Evolutionary conservation across 768 basidiomycete species (phyloP).

Genomic region (Dendrothele bispora): DNA sequence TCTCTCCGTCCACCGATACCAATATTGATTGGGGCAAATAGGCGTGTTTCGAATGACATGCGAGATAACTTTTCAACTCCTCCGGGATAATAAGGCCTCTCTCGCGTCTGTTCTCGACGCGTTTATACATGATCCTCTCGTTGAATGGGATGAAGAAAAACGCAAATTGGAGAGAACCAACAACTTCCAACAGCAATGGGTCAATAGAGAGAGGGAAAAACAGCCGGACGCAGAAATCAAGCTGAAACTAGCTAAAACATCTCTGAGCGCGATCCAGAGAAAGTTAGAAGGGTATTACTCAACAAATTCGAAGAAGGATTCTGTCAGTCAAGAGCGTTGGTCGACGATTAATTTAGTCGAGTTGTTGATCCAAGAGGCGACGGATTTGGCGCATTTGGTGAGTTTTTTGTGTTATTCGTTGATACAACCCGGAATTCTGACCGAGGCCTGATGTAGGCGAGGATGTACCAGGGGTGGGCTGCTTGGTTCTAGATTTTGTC

Average conservation of each 20-base stretch:
- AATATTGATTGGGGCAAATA: conserved; percentile 21
- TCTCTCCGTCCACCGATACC: background rate
- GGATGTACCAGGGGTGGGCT: conserved; percentile 93
- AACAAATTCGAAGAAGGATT: conserved; percentile 43
- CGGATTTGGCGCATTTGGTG: conserved; percentile 65
- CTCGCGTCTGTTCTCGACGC: conserved; percentile 96
- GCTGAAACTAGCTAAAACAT: conserved; percentile 64
- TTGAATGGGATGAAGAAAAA: conserved; percentile 91
- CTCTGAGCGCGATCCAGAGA: conserved; percentile 77
- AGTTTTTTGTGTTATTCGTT: conserved; percentile 12
- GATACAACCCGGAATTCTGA: conserved; percentile 7
- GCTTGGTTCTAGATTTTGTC: conserved; percentile 46
- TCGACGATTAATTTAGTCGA: conserved; percentile 90
- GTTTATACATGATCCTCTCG: conserved; percentile 94
- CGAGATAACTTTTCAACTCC: conserved; percentile 84
- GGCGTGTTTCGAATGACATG: conserved; percentile 90
- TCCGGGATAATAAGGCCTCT: conserved; percentile 89
- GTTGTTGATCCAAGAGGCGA: conserved; percentile 88
- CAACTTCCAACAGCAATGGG: background rate
- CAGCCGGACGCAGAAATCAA: conserved; percentile 46
- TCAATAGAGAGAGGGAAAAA: conserved; percentile 22
- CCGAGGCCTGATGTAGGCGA: conserved; percentile 47
- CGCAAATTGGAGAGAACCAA: conserved; percentile 51
- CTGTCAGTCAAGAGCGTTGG: conserved; percentile 53
- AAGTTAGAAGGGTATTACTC: conserved; percentile 78